Evolutionary conservation across 306 rosid genomes (phyloP), one percentile per base, ranked within the genome.

Genomic region (Cyclanthera cordifolia): DNA sequence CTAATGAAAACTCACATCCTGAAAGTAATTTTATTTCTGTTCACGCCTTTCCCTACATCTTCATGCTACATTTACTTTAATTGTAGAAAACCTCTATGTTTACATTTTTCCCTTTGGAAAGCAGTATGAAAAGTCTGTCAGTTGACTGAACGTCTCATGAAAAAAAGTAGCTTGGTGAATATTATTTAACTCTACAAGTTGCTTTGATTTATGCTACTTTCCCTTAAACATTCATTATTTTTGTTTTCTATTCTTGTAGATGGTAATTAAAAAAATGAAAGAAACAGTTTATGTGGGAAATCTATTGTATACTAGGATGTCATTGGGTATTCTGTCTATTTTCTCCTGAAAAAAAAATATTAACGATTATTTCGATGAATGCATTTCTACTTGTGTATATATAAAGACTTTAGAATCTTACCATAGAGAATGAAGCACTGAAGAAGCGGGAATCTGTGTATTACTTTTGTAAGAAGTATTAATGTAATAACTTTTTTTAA

Each of bases 1-100:
- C 66, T 56, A 73, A 55, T 82, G 99, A 87, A 74, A 86, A 77
- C 52, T 65, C 94, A 48, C 96, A 82, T 70, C 79, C 95, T 71
- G 99, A 89, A 85, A 79, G 99, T 93, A 87, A 77, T 57, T 75
- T 21, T n/a, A 25, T 54, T 16, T 45, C 54, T 66, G 54, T 46
- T 23, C 24, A 24, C 5, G n/a, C 51, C 52, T 12, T 12, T 66
- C 43, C 23, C 4, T 2, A 41, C 52, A 12, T 21, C 17, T 61
- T 43, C 13, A 43, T 23, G 8, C 46, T 43, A 24, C 10, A 45
- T 23, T 19, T 46, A 23, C 8, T 23, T 66, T 46, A 66, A 24
- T 46, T 23, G 15, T 7, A 13, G 53, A 46, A 43, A 46, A 45
- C 70, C 37, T 13, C 46, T 45, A 23, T 7, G 15, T 60, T 4